A percentile compares a stretch with the other conserved stretches of the same genome.
Conservation (phyloP, 164 flowering plant species). For the Stephania yunnanensis region DNA sequence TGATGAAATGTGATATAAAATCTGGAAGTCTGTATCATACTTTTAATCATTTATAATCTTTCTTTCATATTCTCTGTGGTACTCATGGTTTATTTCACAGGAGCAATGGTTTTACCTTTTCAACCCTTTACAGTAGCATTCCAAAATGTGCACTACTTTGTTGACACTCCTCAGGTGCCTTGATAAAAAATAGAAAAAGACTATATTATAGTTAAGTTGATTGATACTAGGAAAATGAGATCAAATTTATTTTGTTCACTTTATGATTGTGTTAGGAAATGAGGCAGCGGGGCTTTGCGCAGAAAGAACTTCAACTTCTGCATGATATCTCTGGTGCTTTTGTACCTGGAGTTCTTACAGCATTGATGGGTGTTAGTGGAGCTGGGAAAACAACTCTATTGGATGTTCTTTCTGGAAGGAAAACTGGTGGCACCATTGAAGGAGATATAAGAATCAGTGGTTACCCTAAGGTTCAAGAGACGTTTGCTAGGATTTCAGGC, state of each 20-base stretch:
- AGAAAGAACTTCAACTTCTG: constrained; percentile 42
- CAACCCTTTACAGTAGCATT: constrained; percentile 39
- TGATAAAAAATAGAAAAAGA: neutral
- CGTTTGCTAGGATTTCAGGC: constrained; percentile 52
- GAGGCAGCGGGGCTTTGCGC: constrained; percentile 29
- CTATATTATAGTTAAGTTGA: neutral
- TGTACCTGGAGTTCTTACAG: constrained; percentile 54
- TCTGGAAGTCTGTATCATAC: neutral
- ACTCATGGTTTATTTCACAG: constrained; percentile 15
- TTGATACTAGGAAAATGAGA: too few relatives aligned
- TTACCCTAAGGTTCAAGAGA: constrained; percentile 45
- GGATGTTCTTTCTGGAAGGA: constrained; percentile 54
- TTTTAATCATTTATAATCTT: neutral
- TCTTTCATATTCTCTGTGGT: neutral
- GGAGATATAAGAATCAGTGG: constrained; percentile 47
- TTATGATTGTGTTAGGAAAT: constrained; percentile 26
- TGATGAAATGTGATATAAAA: neutral
- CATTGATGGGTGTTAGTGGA: constrained; percentile 60
- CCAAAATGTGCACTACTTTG: constrained; percentile 39
- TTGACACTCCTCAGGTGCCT: constrained; percentile 39
- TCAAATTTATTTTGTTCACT: neutral
- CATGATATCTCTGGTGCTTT: constrained; percentile 44
- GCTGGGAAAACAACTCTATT: constrained; percentile 67
- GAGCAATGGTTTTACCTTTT: constrained; percentile 32
- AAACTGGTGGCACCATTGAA: constrained; percentile 38